phyloP scores from a whole-genome alignment of 2,329 filamentous ascomycete genomes.

The Thielaviopsis musarum region DNA sequence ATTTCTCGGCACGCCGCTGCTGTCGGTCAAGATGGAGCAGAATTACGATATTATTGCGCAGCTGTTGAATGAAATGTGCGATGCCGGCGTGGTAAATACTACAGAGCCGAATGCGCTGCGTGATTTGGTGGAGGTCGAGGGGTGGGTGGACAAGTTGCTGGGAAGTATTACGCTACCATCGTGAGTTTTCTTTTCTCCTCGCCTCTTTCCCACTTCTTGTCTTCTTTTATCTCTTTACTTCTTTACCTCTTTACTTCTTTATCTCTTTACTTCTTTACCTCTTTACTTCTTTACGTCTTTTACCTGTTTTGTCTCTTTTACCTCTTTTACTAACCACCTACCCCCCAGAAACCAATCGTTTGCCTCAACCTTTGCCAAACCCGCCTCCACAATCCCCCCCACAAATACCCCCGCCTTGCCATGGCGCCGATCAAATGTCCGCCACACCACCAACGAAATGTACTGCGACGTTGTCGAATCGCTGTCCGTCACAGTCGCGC shows the following conservation, averaged over 20 bases:
- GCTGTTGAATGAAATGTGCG: conserved; percentile 88
- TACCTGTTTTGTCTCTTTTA: too few relatives aligned
- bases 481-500: conserved; percentile 71
- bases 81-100: conserved; percentile 73
- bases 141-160: conserved; percentile 74
- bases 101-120: conserved; percentile 86
- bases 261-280: not conserved
- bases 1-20: conserved; percentile 73
- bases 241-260: not conserved
- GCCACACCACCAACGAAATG: conserved; percentile 91
- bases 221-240: not conserved
- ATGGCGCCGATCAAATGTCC: conserved; percentile 81
- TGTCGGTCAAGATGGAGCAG: conserved; percentile 71
- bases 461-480: conserved; percentile 94
- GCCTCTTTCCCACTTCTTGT: not conserved
- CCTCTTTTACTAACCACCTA: conserved; percentile 10
- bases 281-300: not conserved
- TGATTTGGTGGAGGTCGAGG: conserved; percentile 83
- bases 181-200: conserved; percentile 23
- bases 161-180: conserved; percentile 73
- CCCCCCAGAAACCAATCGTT: conserved; percentile 24
- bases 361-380: conserved; percentile 22
- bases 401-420: conserved; percentile 46
- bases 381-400: conserved; percentile 24
- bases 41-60: conserved; percentile 92